Base-by-base conservation (phyloP, 2,329 filamentous ascomycete species). In the Phialemoniopsis sp. region DNA sequence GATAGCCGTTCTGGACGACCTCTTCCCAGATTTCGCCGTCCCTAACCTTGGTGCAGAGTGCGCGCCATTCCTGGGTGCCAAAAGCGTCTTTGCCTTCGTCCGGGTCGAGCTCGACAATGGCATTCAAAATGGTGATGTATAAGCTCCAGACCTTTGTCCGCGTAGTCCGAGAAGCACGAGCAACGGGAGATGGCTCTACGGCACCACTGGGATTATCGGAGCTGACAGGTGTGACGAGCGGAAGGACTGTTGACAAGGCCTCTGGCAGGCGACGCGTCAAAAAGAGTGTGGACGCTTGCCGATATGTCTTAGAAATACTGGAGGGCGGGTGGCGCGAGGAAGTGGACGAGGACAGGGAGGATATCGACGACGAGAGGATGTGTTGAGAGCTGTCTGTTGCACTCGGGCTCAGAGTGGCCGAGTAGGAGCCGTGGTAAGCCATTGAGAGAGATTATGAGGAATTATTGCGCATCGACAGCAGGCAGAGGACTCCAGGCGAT, bases 91-190 rank as follows among this genome's bases (percentile, higher is more conserved):
- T 95, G 36, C 91, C 93, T 61, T 96, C 90, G 50, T 95, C 88
- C 2, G 87, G 74, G 40, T 89, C 89, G 56, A 97, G 72, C 55
- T 97, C 91, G 29, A 95, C 72, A 47, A 96, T 85, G 30, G 89
- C 86, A 66, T 96, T 95, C 46, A 97, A 72, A 37, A 96, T 85
- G 14, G 90, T 95, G 48, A 97, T 76, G 60, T 97, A 98, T 54
- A 98, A 75, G 62, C 89, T 95, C 93, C 93, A 98, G 47, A 97
- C 85, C 64, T 97, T 98, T 61, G 95, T 85, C 48, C 90, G 76
- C 41, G 88, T 93, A 26, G 83, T 86, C 49, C 85, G 80, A 32
- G 87, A 90, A 38, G 89, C 89, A 46, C 76, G 79, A 39, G 87
- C 84, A 38, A 96, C 81, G 5, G 89, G 88, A 19, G 89, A 85